Conservation (phyloP, 2,329 filamentous ascomycete genomes). For the Penicillium thymicola region DNA sequence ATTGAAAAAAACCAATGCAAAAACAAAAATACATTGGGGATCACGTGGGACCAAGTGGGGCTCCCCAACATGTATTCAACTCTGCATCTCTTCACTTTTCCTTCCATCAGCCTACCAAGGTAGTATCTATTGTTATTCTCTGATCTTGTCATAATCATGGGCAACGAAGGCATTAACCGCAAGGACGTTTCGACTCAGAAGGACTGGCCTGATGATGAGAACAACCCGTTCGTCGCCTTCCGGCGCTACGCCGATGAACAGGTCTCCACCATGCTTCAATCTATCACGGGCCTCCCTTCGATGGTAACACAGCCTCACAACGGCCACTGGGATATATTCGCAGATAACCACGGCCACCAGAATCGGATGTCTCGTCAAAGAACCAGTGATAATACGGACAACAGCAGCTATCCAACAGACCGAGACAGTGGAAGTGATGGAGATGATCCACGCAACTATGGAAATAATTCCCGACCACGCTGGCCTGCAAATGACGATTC, state of each 20-base stretch:
- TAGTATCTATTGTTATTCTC: conserved; percentile 3
- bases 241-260: conserved; percentile 60
- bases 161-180: conserved; percentile 21
- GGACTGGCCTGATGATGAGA: conserved; percentile 33
- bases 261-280: conserved; percentile 53
- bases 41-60: conserved; percentile 34
- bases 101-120: neutral
- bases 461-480: conserved; percentile 6
- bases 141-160: conserved; percentile 20
- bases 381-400: conserved; percentile 7
- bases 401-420: conserved; percentile 7
- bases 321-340: conserved; percentile 36
- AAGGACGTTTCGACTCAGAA: conserved; percentile 6
- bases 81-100: conserved; percentile 14
- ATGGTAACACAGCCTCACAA: conserved; percentile 30
- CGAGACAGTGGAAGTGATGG: conserved; percentile 6
- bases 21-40: conserved; percentile 13
- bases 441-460: conserved; percentile 7
- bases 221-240: conserved; percentile 59
- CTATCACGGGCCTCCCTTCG: conserved; percentile 48
- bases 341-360: conserved; percentile 30
- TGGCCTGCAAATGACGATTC: conserved; percentile 22
- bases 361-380: conserved; percentile 20
- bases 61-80: conserved; percentile 32
- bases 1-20: neutral